Evolutionary conservation across 345 rosid species (phyloP), one percentile per base, ranked within the genome.

Genomic region (Draba incana): DNA sequence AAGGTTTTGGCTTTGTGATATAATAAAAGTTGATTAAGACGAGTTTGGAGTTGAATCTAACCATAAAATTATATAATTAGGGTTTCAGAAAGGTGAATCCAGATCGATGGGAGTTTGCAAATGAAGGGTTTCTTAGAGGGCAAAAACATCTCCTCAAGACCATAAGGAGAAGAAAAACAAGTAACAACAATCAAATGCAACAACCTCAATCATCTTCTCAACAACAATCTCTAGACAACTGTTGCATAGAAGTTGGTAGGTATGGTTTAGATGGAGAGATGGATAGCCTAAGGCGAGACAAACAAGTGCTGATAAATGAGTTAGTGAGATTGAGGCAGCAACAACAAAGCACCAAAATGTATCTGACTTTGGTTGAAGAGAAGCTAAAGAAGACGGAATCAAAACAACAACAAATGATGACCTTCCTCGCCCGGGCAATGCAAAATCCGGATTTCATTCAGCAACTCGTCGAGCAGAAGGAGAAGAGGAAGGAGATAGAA

Each of bases 81-180:
- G 97, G 98, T 67, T 93, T 93, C 81, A 88, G 88, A 71, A 93
- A 93, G 78, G 92, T 93, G 71, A 96, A 93, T 84, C 89, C 92
- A 57, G 97, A 93, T 70, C 81, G 83, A 66, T 93, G 97, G 98
- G 98, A 93, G 75, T 88, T 85, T 81, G 88, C 88, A 37, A 78
- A 81, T 78, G 87, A 84, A 84, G 88, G 80, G 49, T 88, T 88
- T 80, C 83, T 88, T 10, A 81, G 88, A 82, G 94, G 94, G 42
- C 77, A 84, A 77, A 88, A 61, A 58, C 85, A 88, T 77, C 88
- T 85, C 11, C 82, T 85, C 50, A 84, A 78, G 82, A 80, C 66
- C 41, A 82, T 88, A 48, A 79, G 81, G 75, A 81, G 95, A 78
- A 83, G 89, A 57, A 88, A 76, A 59, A 74, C 71, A 52, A 71